These are phyloP conservation scores for Papiliotrema laurentii DNA, from an alignment of 1,284 basidiomycete species.

Conservation along the genomic window DNA sequence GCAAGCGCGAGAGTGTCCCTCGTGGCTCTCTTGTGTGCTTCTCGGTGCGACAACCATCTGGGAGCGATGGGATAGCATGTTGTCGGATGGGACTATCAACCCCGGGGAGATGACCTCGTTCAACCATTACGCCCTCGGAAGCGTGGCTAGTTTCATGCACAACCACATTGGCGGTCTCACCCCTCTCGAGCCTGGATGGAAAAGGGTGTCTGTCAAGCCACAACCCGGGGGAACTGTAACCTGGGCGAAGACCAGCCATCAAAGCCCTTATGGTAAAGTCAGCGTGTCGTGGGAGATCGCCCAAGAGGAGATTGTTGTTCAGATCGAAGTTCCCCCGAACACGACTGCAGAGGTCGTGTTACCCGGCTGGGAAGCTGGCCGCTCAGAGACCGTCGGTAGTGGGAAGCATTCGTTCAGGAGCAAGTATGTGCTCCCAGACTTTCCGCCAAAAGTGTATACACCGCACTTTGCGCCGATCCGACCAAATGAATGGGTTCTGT, in stretches of 20 bases:
- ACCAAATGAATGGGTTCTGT: constrained; percentile 10
- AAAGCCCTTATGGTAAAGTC: constrained; percentile 23
- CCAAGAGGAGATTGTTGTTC: constrained; percentile 16
- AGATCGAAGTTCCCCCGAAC: constrained; percentile 29
- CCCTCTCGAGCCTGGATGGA: constrained; percentile 29
- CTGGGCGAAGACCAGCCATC: constrained; percentile 12
- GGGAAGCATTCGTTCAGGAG: constrained; percentile 16
- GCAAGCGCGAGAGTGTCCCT: constrained; percentile 35
- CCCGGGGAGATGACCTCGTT: constrained; percentile 46
- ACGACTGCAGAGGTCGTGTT: constrained; percentile 19
- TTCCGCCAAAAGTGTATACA: constrained; percentile 8
- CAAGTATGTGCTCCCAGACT: background rate
- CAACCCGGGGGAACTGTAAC: constrained; percentile 40
- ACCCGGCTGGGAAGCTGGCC: constrained; percentile 14
- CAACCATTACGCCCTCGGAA: constrained; percentile 45
- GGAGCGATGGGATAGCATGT: constrained; percentile 40
- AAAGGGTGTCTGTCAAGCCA: constrained; percentile 24
- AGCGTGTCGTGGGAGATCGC: constrained; percentile 20
- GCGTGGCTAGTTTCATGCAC: constrained; percentile 39
- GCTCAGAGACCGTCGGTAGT: constrained; percentile 19
- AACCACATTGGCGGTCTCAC: constrained; percentile 30
- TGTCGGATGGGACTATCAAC: constrained; percentile 32
- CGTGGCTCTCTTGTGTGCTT: constrained; percentile 35
- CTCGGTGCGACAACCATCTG: constrained; percentile 46
- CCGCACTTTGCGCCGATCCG: constrained; percentile 13